Conservation (phyloP, 306 rosid species). For the Elaeagnus macrophylla region DNA sequence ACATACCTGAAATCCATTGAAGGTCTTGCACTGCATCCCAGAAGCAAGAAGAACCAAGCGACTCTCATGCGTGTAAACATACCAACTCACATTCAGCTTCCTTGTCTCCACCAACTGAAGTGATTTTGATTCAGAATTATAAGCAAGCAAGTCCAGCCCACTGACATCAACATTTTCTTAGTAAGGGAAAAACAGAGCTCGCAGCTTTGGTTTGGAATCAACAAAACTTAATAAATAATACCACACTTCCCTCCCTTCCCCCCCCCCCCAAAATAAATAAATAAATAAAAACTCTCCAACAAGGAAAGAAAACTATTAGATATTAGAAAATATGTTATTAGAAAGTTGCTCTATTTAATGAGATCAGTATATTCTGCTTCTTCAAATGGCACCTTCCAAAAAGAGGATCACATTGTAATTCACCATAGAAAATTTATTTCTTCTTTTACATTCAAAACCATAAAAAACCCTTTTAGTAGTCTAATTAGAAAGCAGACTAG, state of each 20-base stretch:
- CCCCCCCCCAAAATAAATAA: too few species aligned
- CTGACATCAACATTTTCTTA: slow-evolving; percentile 38
- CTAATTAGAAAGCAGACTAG: too few species aligned
- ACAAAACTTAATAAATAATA: neutral
- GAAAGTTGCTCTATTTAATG: too few species aligned
- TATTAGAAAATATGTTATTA: neutral
- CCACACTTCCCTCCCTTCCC: neutral
- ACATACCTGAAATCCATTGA: slow-evolving; percentile 88
- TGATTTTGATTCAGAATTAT: slow-evolving; percentile 53
- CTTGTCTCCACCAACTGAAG: slow-evolving; percentile 76
- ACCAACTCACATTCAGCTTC: slow-evolving; percentile 82
- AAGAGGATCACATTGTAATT: too few species aligned
- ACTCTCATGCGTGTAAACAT: slow-evolving; percentile 93
- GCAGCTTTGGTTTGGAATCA: neutral
- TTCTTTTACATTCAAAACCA: too few species aligned
- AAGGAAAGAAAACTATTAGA: neutral
- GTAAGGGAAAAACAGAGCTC: slow-evolving; percentile 2
- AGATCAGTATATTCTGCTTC: too few species aligned
- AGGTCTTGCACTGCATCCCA: slow-evolving; percentile 97
- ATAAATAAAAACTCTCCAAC: too few species aligned
- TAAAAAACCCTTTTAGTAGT: too few species aligned
- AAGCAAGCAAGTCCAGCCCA: slow-evolving; percentile 84
- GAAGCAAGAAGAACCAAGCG: slow-evolving; percentile 95
- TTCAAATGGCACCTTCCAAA: too few species aligned
- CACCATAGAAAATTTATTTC: too few species aligned